Evolutionary conservation across 805 yeast species (phyloP).

Genomic region (Danielozyma ontarioensis): DNA sequence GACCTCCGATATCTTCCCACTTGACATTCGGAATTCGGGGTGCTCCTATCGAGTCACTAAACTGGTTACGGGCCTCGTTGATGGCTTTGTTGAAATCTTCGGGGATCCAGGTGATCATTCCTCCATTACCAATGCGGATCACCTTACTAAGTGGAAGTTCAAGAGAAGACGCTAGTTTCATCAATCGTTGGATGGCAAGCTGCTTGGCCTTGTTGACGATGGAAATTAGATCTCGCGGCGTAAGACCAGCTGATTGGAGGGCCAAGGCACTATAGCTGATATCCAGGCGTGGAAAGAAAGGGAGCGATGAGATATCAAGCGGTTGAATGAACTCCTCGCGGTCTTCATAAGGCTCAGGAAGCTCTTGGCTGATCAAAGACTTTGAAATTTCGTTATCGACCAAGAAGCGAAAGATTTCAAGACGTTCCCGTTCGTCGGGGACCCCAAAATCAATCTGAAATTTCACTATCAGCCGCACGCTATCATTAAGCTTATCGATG

Average conservation of each 20-base stretch:
- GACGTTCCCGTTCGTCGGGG: slow-evolving; percentile 75
- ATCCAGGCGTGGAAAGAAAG: slow-evolving; percentile 24
- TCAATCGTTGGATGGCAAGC: slow-evolving; percentile 48
- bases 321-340: slow-evolving; percentile 12
- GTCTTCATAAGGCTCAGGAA: slow-evolving; percentile 15
- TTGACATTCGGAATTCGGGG: slow-evolving; percentile 91
- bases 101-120: slow-evolving; percentile 48
- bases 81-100: slow-evolving; percentile 67
- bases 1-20: slow-evolving; percentile 98
- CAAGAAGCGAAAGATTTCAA: slow-evolving; percentile 52
- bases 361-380: slow-evolving; percentile 2
- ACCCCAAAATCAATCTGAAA: slow-evolving; percentile 75
- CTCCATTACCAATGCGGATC: slow-evolving; percentile 48
- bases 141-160: slow-evolving; percentile 20
- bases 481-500: slow-evolving; percentile 61
- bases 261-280: slow-evolving; percentile 58
- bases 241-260: slow-evolving; percentile 86
- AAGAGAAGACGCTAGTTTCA: slow-evolving; percentile 21
- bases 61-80: slow-evolving; percentile 76
- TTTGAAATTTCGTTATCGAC: slow-evolving; percentile 17
- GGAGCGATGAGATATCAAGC: slow-evolving; percentile 11
- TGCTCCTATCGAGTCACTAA: slow-evolving; percentile 93
- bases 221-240: slow-evolving; percentile 74
- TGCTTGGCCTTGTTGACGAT: slow-evolving; percentile 64
- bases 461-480: slow-evolving; percentile 61